phyloP scores from a whole-genome alignment of 257 asterid species.

The Solanum habrochaites region DNA sequence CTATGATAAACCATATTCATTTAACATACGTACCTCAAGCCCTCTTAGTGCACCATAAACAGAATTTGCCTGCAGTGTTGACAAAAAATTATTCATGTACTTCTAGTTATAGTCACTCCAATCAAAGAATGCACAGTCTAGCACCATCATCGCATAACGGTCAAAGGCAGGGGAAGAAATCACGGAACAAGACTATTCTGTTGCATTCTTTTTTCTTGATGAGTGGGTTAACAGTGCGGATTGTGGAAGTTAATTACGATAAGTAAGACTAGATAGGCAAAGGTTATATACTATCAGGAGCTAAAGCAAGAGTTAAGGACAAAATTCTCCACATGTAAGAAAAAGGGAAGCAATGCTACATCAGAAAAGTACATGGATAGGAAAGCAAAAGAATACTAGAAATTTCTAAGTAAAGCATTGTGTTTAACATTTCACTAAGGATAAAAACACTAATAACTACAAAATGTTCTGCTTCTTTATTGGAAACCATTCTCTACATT shows the following conservation, averaged over 20 bases:
- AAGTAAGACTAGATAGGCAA: neutral
- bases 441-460: neutral
- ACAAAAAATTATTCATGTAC: neutral
- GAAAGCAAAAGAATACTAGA: neutral
- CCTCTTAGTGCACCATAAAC: slow-evolving; percentile 83
- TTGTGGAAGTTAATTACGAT: neutral
- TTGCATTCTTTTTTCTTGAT: neutral
- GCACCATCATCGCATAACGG: neutral
- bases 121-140: neutral
- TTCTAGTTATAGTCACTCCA: neutral
- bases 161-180: neutral
- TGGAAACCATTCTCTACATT: neutral
- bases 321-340: neutral
- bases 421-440: neutral
- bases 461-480: neutral
- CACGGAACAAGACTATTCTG: neutral
- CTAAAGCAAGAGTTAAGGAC: neutral
- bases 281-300: neutral
- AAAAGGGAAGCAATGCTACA: neutral
- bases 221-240: neutral
- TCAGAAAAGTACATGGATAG: neutral
- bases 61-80: slow-evolving; percentile 61
- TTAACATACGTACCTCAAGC: slow-evolving; percentile 52
- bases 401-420: neutral
- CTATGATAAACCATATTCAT: neutral